Evolutionary conservation across 1,284 basidiomycete species (phyloP).

Genomic region (Schizophyllum amplum): DNA sequence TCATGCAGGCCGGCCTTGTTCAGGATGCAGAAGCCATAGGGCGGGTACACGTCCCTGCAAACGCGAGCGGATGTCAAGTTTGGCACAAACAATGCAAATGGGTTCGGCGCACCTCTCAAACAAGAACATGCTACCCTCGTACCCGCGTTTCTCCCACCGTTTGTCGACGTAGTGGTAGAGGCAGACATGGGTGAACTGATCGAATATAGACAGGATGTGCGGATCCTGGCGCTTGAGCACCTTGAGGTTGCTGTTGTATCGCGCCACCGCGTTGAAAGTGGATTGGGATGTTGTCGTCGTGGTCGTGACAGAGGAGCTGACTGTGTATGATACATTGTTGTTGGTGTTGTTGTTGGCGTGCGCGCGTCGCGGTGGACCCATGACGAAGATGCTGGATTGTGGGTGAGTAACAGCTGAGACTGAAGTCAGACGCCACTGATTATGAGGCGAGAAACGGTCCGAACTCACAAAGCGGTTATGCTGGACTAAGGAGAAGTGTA

Average conservation of each 20-base stretch:
- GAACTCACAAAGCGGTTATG: no score
- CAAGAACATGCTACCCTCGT: slow-evolving; percentile 84
- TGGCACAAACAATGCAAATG: slow-evolving; percentile 1
- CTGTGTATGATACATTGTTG: neutral
- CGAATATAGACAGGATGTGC: slow-evolving; percentile 71
- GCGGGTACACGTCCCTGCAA: slow-evolving; percentile 57
- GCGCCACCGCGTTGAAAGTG: slow-evolving; percentile 40
- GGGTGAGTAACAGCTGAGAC: no score
- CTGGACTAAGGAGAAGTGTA: no score
- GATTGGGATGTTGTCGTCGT: slow-evolving; percentile 29
- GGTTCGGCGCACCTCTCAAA: slow-evolving; percentile 60
- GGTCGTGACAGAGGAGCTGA: slow-evolving; percentile 4
- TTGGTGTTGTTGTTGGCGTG: neutral
- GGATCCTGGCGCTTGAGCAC: slow-evolving; percentile 77
- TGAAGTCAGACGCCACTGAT: no score
- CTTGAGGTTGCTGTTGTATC: slow-evolving; percentile 75
- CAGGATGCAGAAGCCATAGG: slow-evolving; percentile 81
- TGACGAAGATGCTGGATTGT: neutral
- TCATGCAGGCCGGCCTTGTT: slow-evolving; percentile 85
- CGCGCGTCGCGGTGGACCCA: neutral
- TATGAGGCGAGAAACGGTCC: no score
- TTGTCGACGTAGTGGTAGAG: slow-evolving; percentile 64
- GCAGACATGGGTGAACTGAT: slow-evolving; percentile 81
- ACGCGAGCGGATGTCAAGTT: neutral
- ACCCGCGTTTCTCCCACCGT: slow-evolving; percentile 75